Base-by-base conservation (phyloP, 805 yeast species). In the Kodamaea restingae region DNA sequence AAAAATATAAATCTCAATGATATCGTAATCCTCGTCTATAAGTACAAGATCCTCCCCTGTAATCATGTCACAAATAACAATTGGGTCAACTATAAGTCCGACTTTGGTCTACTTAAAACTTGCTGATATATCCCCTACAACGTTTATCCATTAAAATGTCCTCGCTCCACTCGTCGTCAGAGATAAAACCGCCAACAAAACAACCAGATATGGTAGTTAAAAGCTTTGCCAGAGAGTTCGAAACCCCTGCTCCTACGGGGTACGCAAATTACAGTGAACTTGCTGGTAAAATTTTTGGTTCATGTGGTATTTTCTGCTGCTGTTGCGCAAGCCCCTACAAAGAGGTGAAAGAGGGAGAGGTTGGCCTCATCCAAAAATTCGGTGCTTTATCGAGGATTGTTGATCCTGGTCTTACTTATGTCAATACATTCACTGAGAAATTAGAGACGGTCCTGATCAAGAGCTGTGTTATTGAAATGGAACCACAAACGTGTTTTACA, bases 401-500 rank as follows among this genome's bases (percentile, higher is more conserved):
- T 21, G 87, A 81, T 54, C 87, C 88, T 4, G 88, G 88, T 35
- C 69, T 81, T 31, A 64, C 73, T 12, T 75, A 76, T 49, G 79
- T 81, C 37, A 81, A 81, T 58, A 78, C 78, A n/a, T 67, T 80
- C 65, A 70, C 79, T 36, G 88, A 81, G 51, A 71, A 61, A 41
- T 56, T 81, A 46, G 60, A 63, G 43, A 49, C 54, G 17, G 80
- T 78, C 12, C 71, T 72, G 47, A 70, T 81, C 48, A 76, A 73
- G 65, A 66, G 78, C 47, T 77, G 70, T 55, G 80, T 80, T 20
- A 60, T 73, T 47, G 86, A 81, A 44, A 73, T 81, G 31, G 84
- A 85, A 1, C 74, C 76, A n/a, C 83, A 81, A 54, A 65, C 69
- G 29, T 81, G 86, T 61, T 71, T 81, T 63, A 81, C 88, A n/a